Base-by-base conservation (phyloP, 495 filamentous ascomycete species). In the Polyplosphaeria fusca region DNA sequence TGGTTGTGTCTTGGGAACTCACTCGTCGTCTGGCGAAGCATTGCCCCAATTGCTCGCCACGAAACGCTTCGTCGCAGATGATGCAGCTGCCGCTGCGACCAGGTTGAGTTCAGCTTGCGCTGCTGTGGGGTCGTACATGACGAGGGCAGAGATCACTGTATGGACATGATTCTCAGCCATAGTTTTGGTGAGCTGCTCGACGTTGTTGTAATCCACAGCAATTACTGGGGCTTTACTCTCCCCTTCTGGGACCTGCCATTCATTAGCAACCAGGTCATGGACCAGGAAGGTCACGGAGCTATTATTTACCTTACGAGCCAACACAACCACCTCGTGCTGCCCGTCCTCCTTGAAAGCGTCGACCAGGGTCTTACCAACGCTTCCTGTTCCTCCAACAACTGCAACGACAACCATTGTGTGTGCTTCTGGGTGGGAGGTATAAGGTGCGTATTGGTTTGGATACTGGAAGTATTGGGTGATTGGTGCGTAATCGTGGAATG, bases 141-240 rank as follows among this genome's bases (percentile, higher is more conserved):
- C 27, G 28, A 50, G 11, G 47, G 47, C 38, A 14, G 47, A 50
- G 27, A 50, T 50, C 4, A 50, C 27, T 4, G 47, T 50, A 27
- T 50, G 25, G 38, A 50, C 28, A 11, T 50, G 32, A 28, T 50
- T 50, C 14, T 5, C 47, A 9, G 5, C 27, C 25, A 50, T 13
- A 5, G 27, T 23, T 24, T 50, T 50, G 47, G 28, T 38, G 28
- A 50, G 24, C 25, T 32, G 28, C 47, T 50, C 47, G 47, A 50
- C 47, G 47, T 50, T 37, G 47, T 38, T 50, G 47, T 50, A 50
- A 38, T 50, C 47, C 4, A 38, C 47, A 22, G 28, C 24, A 38
- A 50, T 28, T 3, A 37, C 27, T 9, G n/a, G 24, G 18, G 19
- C 28, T 5, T 7, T 27, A 37, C 47, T 50, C 20, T 20, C 25